Conservation (phyloP, 345 rosid species). For the Excoecaria cochinchinensis region DNA sequence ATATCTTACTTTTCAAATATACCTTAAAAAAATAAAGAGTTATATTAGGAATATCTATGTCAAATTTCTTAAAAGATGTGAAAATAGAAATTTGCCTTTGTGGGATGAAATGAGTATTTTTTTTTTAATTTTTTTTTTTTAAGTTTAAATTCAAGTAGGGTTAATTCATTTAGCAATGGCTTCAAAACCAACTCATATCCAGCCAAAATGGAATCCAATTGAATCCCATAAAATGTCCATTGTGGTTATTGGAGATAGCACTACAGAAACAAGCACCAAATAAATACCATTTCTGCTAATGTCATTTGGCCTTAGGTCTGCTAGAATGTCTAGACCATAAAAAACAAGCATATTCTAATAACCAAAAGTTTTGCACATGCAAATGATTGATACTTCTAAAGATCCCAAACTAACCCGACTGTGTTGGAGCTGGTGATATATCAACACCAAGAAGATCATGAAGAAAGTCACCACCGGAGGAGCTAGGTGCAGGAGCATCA, state of each 20-base stretch:
- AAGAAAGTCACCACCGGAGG: slow-evolving; percentile 85
- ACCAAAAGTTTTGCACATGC: slow-evolving; percentile 6
- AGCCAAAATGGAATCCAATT: not conserved
- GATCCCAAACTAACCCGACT: slow-evolving; percentile 54
- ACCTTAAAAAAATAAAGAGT: no score
- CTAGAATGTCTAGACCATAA: not conserved
- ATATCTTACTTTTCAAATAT: no score
- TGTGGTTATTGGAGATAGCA: slow-evolving; percentile 3
- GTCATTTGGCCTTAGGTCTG: not conserved
- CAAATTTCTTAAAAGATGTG: no score
- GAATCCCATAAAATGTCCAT: slow-evolving; percentile 8
- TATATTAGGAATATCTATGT: no score
- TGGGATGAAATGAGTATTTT: no score
- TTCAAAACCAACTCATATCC: not conserved
- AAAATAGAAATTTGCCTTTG: no score
- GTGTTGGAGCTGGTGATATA: slow-evolving; percentile 50
- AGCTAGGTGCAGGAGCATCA: slow-evolving; percentile 68
- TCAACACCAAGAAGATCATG: slow-evolving; percentile 91
- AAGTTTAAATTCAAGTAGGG: not conserved
- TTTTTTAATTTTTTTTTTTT: no score
- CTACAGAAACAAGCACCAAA: not conserved
- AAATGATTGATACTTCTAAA: not conserved
- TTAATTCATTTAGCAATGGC: not conserved
- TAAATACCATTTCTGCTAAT: not conserved
- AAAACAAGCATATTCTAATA: not conserved